phyloP scores from a whole-genome alignment of 208 protist species.

The Trichomonas vaginalis region DNA sequence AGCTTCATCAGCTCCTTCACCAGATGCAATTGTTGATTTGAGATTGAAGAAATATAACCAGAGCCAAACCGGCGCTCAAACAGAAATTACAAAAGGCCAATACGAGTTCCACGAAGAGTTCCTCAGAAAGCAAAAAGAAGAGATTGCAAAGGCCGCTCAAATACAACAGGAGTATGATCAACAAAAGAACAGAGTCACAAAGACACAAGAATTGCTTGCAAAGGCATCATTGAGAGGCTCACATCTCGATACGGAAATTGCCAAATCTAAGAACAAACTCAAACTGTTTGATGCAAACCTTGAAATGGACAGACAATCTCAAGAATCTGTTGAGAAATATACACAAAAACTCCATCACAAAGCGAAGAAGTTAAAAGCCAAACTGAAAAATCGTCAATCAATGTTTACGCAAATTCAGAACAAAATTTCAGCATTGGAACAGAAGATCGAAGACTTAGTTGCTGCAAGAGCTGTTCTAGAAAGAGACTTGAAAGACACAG shows the following conservation, averaged over 20 bases:
- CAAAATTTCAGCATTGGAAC: background rate
- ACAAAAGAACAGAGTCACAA: background rate
- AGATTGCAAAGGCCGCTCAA: background rate
- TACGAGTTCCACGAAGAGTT: background rate
- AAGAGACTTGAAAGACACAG: background rate
- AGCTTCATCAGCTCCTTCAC: background rate
- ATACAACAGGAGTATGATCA: background rate
- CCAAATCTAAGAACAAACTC: background rate
- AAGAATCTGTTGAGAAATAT: background rate
- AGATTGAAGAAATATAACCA: background rate
- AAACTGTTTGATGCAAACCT: background rate
- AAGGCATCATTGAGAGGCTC: background rate
- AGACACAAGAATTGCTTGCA: background rate
- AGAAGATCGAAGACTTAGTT: background rate
- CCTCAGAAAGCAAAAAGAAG: background rate
- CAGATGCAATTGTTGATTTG: slow-evolving; percentile 1
- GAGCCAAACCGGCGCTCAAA: background rate
- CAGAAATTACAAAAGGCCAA: background rate
- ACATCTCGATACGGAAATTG: background rate
- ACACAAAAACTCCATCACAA: background rate
- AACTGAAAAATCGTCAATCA: background rate
- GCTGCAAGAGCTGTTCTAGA: background rate
- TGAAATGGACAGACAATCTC: background rate
- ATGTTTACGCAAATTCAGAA: background rate
- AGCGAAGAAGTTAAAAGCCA: background rate